These are phyloP conservation scores for Kingdonia uniflora DNA, from an alignment of 164 flowering plant genomes.

Conservation along the genomic window DNA sequence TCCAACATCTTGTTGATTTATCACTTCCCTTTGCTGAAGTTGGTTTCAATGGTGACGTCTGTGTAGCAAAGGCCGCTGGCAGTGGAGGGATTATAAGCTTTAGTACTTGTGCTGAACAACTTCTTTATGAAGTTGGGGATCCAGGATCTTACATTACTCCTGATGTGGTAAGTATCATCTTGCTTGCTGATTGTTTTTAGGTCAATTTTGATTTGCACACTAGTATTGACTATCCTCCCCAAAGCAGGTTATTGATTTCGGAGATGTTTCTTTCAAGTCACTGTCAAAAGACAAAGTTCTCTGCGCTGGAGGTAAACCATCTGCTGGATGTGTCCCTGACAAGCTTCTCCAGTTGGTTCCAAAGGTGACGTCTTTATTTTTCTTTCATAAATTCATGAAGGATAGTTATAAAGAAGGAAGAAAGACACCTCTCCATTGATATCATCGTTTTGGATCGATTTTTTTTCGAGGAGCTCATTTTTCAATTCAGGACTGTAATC, in stretches of 20 bases:
- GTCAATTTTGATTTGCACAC: neutral
- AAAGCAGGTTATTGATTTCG: constrained; percentile 62
- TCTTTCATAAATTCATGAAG: neutral
- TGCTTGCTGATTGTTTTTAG: constrained; percentile 1
- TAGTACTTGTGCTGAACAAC: constrained; percentile 87
- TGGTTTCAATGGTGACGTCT: constrained; percentile 52
- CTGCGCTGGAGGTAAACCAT: constrained; percentile 70
- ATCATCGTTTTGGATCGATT: too few species aligned
- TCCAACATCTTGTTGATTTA: constrained; percentile 45
- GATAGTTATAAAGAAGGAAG: neutral
- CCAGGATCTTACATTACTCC: constrained; percentile 88
- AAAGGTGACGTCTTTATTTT: constrained; percentile 36
- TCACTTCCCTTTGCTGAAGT: constrained; percentile 94
- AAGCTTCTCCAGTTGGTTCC: constrained; percentile 73
- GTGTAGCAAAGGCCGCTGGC: constrained; percentile 69
- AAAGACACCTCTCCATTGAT: too few species aligned
- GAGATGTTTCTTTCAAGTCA: constrained; percentile 57
- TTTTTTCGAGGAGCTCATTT: too few species aligned
- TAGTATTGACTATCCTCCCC: constrained; percentile 5
- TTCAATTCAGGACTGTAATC: too few species aligned
- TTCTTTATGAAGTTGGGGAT: constrained; percentile 93
- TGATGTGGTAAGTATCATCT: constrained; percentile 54
- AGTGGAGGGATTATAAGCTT: constrained; percentile 70
- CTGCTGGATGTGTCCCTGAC: constrained; percentile 36
- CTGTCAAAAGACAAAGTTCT: constrained; percentile 54